phyloP scores from a whole-genome alignment of 345 rosid species.

The Melaleuca quinquenervia region DNA sequence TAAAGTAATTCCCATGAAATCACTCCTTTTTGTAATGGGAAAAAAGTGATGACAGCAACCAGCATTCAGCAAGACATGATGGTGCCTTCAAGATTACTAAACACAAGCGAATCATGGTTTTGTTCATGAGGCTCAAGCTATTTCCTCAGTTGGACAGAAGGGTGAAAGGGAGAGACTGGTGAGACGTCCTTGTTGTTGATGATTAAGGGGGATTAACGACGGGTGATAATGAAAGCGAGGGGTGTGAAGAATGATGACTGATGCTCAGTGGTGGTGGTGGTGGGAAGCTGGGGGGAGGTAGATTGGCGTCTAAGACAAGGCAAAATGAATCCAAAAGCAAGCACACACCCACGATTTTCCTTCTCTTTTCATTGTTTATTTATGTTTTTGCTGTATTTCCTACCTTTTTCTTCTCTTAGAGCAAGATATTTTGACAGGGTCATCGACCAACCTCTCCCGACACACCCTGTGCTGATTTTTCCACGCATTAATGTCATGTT shows the following conservation, averaged over 20 bases:
- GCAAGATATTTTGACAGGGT: not conserved
- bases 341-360: not conserved
- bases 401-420: not conserved
- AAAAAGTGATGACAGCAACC: not conserved
- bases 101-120: not conserved
- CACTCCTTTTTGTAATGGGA: not conserved
- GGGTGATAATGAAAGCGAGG: not conserved
- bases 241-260: not conserved
- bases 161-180: not conserved
- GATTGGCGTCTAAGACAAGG: constrained; percentile 22
- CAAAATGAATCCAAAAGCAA: constrained; percentile 2
- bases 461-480: not conserved
- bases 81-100: not conserved
- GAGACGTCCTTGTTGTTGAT: not conserved
- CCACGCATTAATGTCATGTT: not conserved
- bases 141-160: not conserved
- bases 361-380: not conserved
- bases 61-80: not conserved
- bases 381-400: not conserved
- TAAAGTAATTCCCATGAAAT: not conserved
- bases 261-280: not conserved
- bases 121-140: not conserved
- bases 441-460: not conserved
- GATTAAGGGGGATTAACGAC: not conserved
- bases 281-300: not conserved